Evolutionary conservation across 345 rosid genomes (phyloP), one percentile per base, ranked within the genome.

Genomic region (Salix brachista): DNA sequence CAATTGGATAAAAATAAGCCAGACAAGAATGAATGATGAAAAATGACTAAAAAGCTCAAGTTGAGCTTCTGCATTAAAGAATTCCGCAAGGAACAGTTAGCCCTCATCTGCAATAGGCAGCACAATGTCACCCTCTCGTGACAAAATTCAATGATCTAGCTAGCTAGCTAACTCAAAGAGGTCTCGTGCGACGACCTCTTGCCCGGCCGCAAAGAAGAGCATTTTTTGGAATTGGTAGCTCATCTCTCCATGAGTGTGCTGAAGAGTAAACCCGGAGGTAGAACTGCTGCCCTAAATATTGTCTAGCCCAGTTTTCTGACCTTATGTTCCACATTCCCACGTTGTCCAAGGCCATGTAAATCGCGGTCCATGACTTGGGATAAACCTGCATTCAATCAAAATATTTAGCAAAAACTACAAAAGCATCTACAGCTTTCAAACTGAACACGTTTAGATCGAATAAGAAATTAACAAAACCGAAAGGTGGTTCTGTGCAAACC

Each of bases 281-380:
- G 76, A 89, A 88, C 71, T 91, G 95, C 64, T 91, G 95, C 19
- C 92, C 92, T 26, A 87, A 58, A 78, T 91, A 89, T 42, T 87
- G 91, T 44, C 86, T 85, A 11, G 83, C 88, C 92, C 92, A 89
- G 81, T 87, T 86, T 82, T 91, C 92, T 0, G 92, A 89, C 82
- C 91, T 85, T 65, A 89, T 69, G 69, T 89, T 91, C 92, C 95
- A 91, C 92, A 91, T 91, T 76, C 95, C 95, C 26, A 88, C 90
- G 9, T 89, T 89, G 83, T 91, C 92, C 71, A 91, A 50, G 3
- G 95, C 84, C 89, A 91, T 78, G 84, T 91, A 89, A 61, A 88
- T 79, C 26, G 92, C 89, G 7, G 90, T 89, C 95, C 95, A 91
- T 65, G 92, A 87, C 68, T 70, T 79, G 7, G 92, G 95, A 80